These are phyloP conservation scores for Stylosanthes scabra DNA, from an alignment of 331 rosid species.

Conservation along the genomic window DNA sequence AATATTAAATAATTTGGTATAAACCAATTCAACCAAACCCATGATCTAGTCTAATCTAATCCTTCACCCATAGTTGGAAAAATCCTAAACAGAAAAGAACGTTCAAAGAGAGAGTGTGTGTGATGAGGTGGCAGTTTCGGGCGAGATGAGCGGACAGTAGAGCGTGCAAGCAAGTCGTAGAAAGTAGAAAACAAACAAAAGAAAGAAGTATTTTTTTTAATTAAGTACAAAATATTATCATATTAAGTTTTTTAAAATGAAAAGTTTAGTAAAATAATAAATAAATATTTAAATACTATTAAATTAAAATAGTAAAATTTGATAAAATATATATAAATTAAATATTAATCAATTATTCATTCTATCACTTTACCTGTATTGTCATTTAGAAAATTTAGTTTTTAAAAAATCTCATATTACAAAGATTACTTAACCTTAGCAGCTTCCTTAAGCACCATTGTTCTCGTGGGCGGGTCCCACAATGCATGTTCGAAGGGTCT, in stretches of 20 bases:
- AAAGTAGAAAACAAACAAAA: not conserved
- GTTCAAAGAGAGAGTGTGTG: too few relatives aligned
- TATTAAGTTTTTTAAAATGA: too few relatives aligned
- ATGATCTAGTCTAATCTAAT: too few relatives aligned
- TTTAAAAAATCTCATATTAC: not conserved
- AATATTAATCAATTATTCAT: too few relatives aligned
- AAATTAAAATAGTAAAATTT: too few relatives aligned
- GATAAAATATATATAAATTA: too few relatives aligned
- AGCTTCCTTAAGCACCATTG: not conserved
- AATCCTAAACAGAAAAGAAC: not conserved
- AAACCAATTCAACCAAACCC: too few relatives aligned
- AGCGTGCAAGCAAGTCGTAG: constrained; percentile 43
- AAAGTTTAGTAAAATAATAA: too few relatives aligned
- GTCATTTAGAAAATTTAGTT: not conserved
- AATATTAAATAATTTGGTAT: too few relatives aligned
- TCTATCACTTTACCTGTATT: too few relatives aligned
- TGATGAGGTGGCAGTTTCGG: constrained; percentile 42
- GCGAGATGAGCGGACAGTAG: constrained; percentile 42
- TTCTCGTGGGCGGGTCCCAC: constrained; percentile 46
- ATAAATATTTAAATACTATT: too few relatives aligned
- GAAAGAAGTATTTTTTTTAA: not conserved
- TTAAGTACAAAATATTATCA: too few relatives aligned
- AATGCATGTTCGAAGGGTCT: constrained; percentile 54
- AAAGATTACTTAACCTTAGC: not conserved
- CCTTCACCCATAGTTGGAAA: not conserved